phyloP scores from a whole-genome alignment of 108 stramenopile species.

The Epipyxis sp. region DNA sequence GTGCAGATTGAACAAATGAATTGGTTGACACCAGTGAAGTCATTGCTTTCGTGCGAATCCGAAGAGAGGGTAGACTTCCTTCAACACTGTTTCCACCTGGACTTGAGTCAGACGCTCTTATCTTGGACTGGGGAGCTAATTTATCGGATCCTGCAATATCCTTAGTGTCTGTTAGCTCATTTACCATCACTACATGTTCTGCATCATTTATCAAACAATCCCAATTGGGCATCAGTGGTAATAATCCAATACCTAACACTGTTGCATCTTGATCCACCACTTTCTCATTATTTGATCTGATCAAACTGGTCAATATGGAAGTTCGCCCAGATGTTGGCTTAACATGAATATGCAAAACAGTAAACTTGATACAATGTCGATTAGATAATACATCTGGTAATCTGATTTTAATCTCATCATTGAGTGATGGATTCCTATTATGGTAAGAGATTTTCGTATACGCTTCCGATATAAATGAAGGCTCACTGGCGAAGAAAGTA shows the following conservation, averaged over 20 bases:
- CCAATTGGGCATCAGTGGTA: neutral
- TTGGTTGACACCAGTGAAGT: neutral
- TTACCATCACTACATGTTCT: neutral
- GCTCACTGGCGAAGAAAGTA: neutral
- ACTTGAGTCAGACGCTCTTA: neutral
- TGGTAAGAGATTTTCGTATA: conserved; percentile 37
- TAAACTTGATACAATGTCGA: conserved; percentile 43
- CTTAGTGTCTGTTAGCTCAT: neutral
- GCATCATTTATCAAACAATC: neutral
- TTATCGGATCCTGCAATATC: neutral
- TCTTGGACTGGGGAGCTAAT: no score
- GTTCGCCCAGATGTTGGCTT: conserved; percentile 30
- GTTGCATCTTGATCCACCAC: neutral
- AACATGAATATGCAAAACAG: conserved; percentile 47
- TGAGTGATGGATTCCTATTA: conserved; percentile 35
- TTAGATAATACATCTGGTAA: conserved; percentile 38
- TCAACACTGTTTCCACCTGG: neutral
- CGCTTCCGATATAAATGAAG: neutral
- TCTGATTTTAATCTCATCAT: conserved; percentile 49
- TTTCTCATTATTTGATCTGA: neutral
- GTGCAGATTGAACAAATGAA: neutral
- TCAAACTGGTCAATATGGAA: neutral
- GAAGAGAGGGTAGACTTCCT: neutral
- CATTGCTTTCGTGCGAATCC: conserved; percentile 14
- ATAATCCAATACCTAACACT: neutral